Conservation (phyloP, 805 yeast genomes). For the Monosporozyma aerobia region DNA sequence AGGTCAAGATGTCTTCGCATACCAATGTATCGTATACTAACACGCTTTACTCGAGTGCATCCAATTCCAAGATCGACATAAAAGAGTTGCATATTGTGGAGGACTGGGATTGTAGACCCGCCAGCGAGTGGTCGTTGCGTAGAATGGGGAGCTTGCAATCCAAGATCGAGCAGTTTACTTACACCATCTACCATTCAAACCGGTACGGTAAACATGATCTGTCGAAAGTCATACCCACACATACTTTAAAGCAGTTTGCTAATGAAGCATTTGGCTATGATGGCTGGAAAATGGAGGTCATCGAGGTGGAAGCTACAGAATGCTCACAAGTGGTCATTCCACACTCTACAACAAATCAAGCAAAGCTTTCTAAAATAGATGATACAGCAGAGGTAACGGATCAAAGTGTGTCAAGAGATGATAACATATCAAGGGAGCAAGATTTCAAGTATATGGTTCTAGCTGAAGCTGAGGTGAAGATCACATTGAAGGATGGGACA, state of each 20-base stretch:
- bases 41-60: not conserved
- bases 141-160: constrained; percentile 42
- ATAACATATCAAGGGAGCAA: not conserved
- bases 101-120: constrained; percentile 31
- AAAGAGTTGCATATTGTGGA: constrained; percentile 14
- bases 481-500: constrained; percentile 73
- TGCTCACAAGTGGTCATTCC: constrained; percentile 4
- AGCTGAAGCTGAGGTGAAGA: constrained; percentile 43
- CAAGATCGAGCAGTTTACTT: constrained; percentile 33
- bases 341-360: not conserved
- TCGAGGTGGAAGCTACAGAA: constrained; percentile 20
- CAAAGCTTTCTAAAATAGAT: not conserved
- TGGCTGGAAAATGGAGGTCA: constrained; percentile 46
- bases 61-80: not conserved
- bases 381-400: not conserved
- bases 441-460: constrained; percentile 18
- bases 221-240: constrained; percentile 28
- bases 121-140: constrained; percentile 39
- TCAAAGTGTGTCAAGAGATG: too few relatives aligned
- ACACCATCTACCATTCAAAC: constrained; percentile 21
- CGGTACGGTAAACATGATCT: constrained; percentile 21
- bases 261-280: constrained; percentile 47
- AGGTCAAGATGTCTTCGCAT: not conserved
- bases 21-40: not conserved
- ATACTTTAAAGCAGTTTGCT: constrained; percentile 33